Base-by-base conservation (phyloP, 1,284 basidiomycete species). In the Earliella scabrosa region DNA sequence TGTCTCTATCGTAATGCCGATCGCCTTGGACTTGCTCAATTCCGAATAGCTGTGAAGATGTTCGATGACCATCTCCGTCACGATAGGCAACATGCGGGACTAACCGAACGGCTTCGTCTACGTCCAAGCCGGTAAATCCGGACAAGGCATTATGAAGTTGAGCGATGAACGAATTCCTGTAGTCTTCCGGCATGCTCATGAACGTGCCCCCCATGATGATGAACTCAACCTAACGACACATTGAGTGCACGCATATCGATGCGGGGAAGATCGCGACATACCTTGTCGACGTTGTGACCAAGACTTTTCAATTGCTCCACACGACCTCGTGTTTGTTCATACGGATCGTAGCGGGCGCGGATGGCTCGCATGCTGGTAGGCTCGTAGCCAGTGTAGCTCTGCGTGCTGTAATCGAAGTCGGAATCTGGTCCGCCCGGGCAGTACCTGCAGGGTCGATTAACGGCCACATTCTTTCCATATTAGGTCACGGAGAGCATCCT, bases 131-230 rank as follows among this genome's bases (percentile, higher is more conserved):
- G 2, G 96, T 98, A 71, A 92, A 96, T 0, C 97, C 97, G 18
- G 93, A 96, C 7, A 99, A 80, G 0, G 97, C 96, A 70, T 99
- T 99, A 73, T 99, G 97, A 48, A 99, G 81, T 61, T 98, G 96
- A 0, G 97, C 96, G 56, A 99, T 86, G 68, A 99, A 99, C 61
- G 91, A 87, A 65, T 87, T 88, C 54, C 97, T 85, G 71, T 99
- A 99, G 41, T 95, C 93, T 73, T 98, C 95, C 21, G 96, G 90
- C 87, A 98, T 95, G 66, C 94, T 97, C 96, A 99, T 98, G 75
- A 99, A 99, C 4, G 97, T 99, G 43, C 97, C 97, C 31, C 97
- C 97, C 97, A 99, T 99, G 66, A 99, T 82, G 63, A 99, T 99
- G 70, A 98, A 98, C 71, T 99, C 97, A 45, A 99, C 92, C 91